phyloP scores from a whole-genome alignment of 192 early-diverging fungal species.

The Backusella sp. region DNA sequence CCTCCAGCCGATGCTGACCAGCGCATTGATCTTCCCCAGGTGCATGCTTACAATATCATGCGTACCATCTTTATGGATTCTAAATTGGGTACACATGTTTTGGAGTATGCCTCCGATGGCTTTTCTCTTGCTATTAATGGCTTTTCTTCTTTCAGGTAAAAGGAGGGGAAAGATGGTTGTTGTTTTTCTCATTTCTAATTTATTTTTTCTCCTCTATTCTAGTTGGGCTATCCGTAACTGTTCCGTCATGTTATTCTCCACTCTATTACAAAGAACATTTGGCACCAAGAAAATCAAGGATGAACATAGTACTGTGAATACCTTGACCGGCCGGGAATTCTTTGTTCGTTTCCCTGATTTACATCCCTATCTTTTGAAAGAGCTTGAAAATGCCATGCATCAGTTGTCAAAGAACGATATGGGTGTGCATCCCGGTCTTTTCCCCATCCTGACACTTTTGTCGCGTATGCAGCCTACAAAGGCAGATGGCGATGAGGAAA shows the following conservation, averaged over 20 bases:
- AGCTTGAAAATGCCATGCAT: slow-evolving; percentile 70
- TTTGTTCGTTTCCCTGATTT: slow-evolving; percentile 85
- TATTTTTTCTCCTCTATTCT: background rate
- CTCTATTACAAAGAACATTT: slow-evolving; percentile 79
- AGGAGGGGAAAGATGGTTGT: background rate
- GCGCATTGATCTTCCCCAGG: slow-evolving; percentile 82
- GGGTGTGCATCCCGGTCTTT: slow-evolving; percentile 83
- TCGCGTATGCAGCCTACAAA: slow-evolving; percentile 74
- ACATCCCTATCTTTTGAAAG: slow-evolving; percentile 71
- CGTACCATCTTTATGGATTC: slow-evolving; percentile 82
- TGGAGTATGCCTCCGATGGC: slow-evolving; percentile 75
- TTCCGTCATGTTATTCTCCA: slow-evolving; percentile 88
- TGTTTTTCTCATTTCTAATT: background rate
- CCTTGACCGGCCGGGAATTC: slow-evolving; percentile 85
- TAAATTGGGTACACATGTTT: slow-evolving; percentile 67
- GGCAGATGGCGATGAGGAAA: slow-evolving; percentile 41
- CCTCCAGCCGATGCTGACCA: slow-evolving; percentile 52
- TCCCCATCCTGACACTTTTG: slow-evolving; percentile 86
- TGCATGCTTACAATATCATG: slow-evolving; percentile 92
- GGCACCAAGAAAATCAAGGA: slow-evolving; percentile 79
- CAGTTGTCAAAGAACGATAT: slow-evolving; percentile 46
- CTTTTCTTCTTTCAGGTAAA: slow-evolving; percentile 64
- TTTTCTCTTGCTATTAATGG: slow-evolving; percentile 78
- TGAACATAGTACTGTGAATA: slow-evolving; percentile 68
- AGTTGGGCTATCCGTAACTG: slow-evolving; percentile 95